These are phyloP conservation scores for Balakata baccata DNA, from an alignment of 345 rosid genomes.

Conservation along the genomic window DNA sequence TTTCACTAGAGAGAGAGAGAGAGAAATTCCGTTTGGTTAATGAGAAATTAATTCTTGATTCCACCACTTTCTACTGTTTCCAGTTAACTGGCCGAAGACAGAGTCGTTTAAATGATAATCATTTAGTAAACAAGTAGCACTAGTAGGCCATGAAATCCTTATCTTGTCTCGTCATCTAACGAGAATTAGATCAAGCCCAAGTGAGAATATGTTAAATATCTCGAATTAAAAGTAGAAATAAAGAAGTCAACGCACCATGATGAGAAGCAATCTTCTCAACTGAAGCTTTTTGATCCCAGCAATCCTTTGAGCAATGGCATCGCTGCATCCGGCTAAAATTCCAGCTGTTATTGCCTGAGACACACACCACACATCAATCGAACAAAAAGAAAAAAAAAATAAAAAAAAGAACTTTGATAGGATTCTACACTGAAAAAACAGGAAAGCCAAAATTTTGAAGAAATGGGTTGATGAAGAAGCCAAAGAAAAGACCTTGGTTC, in stretches of 20 bases:
- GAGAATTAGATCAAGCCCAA: background rate
- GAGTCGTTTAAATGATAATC: background rate
- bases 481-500: conserved; percentile 62
- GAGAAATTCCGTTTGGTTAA: background rate
- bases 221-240: background rate
- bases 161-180: background rate
- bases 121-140: background rate
- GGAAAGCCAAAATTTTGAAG: background rate
- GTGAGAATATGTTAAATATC: background rate
- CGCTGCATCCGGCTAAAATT: conserved; percentile 72
- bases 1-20: background rate
- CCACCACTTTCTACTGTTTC: background rate
- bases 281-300: conserved; percentile 71
- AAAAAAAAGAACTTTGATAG: background rate
- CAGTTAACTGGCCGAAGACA: background rate
- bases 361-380: conserved; percentile 10
- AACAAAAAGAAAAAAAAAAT: background rate
- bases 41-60: background rate
- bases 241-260: conserved; percentile 49
- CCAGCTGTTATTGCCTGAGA: conserved; percentile 79
- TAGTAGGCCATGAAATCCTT: background rate
- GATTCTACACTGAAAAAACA: background rate
- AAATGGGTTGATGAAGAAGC: conserved; percentile 6
- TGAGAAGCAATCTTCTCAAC: conserved; percentile 60
- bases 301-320: conserved; percentile 80